Evolutionary conservation across 495 filamentous ascomycete genomes (phyloP).

Genomic region (Usnea hakonensis): DNA sequence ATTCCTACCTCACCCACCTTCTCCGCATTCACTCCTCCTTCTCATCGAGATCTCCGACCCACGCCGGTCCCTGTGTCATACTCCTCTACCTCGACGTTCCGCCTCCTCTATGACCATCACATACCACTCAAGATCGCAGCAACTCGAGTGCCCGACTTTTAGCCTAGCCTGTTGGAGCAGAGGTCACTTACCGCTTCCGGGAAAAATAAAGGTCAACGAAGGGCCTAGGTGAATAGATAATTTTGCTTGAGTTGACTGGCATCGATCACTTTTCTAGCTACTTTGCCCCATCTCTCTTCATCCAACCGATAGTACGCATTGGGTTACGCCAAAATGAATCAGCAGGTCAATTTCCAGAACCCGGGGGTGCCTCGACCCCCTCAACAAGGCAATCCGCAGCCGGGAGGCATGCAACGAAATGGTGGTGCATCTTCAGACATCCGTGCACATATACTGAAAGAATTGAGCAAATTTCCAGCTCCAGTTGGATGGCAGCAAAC

Average conservation of each 20-base stretch:
- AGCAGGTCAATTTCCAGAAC: conserved; percentile 40
- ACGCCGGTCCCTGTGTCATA: not conserved
- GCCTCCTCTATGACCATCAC: not conserved
- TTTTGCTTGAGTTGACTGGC: not conserved
- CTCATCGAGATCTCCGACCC: not conserved
- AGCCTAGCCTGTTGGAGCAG: not conserved
- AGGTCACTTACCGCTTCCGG: not conserved
- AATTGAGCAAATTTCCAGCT: conserved; percentile 34
- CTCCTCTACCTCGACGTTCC: not conserved
- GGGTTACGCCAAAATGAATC: conserved; percentile 34
- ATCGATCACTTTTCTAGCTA: not conserved
- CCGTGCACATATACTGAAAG: conserved; percentile 33
- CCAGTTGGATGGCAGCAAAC: conserved; percentile 42
- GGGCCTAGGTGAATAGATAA: not conserved
- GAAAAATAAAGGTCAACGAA: not conserved
- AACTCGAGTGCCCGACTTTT: not conserved
- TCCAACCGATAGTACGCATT: not conserved
- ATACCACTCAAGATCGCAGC: not conserved
- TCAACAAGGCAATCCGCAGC: conserved; percentile 34
- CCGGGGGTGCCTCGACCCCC: conserved; percentile 14
- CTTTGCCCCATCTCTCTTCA: not conserved
- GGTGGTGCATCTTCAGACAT: conserved; percentile 29
- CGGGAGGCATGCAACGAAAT: conserved; percentile 30
- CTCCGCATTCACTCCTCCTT: not conserved
- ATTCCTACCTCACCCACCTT: not conserved